Evolutionary conservation across 2,329 filamentous ascomycete species (phyloP), one percentile per base, ranked within the genome.

Genomic region (Arthrobotrys sphaeroides): DNA sequence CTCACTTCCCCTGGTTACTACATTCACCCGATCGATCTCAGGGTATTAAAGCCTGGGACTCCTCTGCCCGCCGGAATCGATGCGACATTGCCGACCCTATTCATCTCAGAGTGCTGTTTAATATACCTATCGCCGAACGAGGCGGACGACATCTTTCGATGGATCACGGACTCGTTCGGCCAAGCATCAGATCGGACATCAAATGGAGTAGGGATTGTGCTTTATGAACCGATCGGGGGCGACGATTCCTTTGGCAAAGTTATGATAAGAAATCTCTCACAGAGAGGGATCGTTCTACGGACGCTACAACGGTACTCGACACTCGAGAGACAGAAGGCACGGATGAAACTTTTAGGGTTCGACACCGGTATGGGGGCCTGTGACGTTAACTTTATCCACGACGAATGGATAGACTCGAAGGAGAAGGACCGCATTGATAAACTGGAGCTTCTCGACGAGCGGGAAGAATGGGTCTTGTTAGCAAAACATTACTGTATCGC

Each of bases 91-190:
- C 93, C 95, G 0, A 99, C 95, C 0, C 84, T 99, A 6, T 83
- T 99, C 22, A 86, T 99, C 5, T 98, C 94, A 0, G 95, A 99
- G 83, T 98, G 95, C 85, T 99, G 95, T 81, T 87, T 99, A 31
- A 92, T 95, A 81, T 99, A 99, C 80, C 87, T 99, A 0, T 86
- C 90, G 6, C 86, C 89, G 0, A 80, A 86, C 0, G 86, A 89
- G 60, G 90, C 93, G 0, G 85, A 86, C 38, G 83, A 84, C 1
- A 88, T 94, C 3, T 82, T 96, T 20, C 82, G 84, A 13, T 90
- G 88, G 82, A 93, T 94, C 79, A 85, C 86, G 9, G 61, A 33
- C 2, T 66, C 72, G n/a, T 80, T 80, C 38, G 72, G 57, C 6
- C 38, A 65, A 20, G 24, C 28, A 6, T 49, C 28, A 10, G 43